A percentile compares a stretch with the other conserved stretches of the same genome.
Evolutionary conservation across 306 rosid genomes (phyloP).

Genomic region (Ormosia emarginata): DNA sequence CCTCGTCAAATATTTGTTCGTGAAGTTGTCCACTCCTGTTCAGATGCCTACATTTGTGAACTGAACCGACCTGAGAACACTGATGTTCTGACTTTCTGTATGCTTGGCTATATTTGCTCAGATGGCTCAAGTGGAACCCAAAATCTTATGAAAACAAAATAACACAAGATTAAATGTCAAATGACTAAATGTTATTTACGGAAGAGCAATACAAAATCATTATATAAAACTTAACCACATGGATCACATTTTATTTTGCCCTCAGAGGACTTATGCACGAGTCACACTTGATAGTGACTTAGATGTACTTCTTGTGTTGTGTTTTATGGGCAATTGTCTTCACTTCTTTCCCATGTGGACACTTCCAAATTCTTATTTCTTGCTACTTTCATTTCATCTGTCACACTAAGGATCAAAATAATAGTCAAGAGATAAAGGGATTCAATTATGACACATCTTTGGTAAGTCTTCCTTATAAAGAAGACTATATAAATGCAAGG

Average conservation of each 20-base stretch:
- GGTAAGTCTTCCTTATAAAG: not conserved
- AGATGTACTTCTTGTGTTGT: not conserved
- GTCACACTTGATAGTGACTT: constrained; percentile 19
- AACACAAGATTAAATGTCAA: not conserved
- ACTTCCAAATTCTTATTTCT: not conserved
- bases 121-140: not conserved
- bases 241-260: constrained; percentile 1
- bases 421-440: not conserved
- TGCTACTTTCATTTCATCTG: not conserved
- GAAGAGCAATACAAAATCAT: not conserved
- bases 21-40: not conserved
- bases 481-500: not conserved
- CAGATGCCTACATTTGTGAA: not conserved
- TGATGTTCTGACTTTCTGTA: not conserved
- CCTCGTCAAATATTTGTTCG: not conserved
- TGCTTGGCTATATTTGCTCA: not conserved
- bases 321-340: not conserved
- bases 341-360: not conserved
- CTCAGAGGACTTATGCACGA: not conserved
- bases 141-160: not conserved
- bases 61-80: not conserved
- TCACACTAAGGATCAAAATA: not conserved
- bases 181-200: not conserved
- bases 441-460: not conserved
- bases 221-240: not conserved